Evolutionary conservation across 164 flowering plant genomes (phyloP).

Genomic region (Brasenia schreberi): DNA sequence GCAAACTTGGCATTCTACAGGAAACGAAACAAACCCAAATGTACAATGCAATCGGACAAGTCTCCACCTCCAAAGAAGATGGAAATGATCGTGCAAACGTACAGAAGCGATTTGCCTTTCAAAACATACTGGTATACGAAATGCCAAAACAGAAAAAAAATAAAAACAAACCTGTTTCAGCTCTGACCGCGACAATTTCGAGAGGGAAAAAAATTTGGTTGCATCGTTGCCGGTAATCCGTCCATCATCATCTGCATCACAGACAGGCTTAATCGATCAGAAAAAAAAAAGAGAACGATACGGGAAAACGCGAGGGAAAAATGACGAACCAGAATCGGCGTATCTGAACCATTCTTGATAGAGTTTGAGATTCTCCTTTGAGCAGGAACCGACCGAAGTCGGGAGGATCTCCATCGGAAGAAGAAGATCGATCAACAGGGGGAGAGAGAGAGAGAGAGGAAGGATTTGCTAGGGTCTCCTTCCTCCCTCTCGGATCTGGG

Average conservation of each 20-base stretch:
- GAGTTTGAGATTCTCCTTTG: conserved; percentile 71
- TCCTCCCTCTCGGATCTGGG: too few species aligned
- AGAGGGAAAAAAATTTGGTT: conserved; percentile 70
- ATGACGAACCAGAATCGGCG: conserved; percentile 67
- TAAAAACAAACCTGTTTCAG: conserved; percentile 79
- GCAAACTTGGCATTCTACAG: too few species aligned
- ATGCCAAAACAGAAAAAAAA: too few species aligned
- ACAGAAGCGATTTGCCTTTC: neutral
- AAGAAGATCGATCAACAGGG: neutral
- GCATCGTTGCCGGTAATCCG: conserved; percentile 82
- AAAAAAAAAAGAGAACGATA: neutral
- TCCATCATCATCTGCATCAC: conserved; percentile 65
- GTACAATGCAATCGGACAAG: neutral
- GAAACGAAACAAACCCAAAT: neutral
- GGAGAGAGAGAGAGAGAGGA: neutral
- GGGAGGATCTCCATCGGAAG: conserved; percentile 55
- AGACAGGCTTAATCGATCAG: neutral
- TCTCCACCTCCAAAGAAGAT: neutral
- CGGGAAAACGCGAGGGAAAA: too few species aligned
- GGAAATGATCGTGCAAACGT: neutral
- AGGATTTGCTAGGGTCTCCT: too few species aligned
- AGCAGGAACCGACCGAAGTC: conserved; percentile 44
- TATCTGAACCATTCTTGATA: conserved; percentile 72
- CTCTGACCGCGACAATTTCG: conserved; percentile 66
- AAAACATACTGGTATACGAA: too few species aligned